phyloP scores from a whole-genome alignment of 495 filamentous ascomycete species.

The Aspergillus coremiiformis region DNA sequence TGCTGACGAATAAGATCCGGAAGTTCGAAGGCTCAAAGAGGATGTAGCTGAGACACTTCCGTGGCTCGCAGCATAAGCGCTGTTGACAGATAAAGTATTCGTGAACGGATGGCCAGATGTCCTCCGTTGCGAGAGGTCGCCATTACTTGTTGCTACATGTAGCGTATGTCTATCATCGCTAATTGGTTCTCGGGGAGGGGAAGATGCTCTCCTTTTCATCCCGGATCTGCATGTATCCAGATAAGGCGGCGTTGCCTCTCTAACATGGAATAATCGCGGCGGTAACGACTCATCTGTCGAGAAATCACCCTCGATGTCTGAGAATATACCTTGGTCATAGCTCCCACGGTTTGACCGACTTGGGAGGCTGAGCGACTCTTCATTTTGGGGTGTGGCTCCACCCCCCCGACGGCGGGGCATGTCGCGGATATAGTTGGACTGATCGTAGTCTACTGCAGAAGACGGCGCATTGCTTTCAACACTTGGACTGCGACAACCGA shows the following conservation, averaged over 20 bases:
- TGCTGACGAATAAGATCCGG: slow-evolving; percentile 67
- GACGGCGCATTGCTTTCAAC: slow-evolving; percentile 43
- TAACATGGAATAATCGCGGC: slow-evolving; percentile 53
- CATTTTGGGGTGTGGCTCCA: slow-evolving; percentile 41
- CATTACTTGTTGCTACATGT: slow-evolving; percentile 48
- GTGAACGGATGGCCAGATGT: slow-evolving; percentile 51
- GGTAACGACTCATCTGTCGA: slow-evolving; percentile 57
- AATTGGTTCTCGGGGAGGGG: slow-evolving; percentile 67
- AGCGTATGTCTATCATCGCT: slow-evolving; percentile 57
- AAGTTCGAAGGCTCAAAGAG: slow-evolving; percentile 57
- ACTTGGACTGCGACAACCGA: slow-evolving; percentile 44
- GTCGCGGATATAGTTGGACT: slow-evolving; percentile 27
- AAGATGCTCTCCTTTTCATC: slow-evolving; percentile 76
- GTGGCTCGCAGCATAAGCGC: slow-evolving; percentile 50
- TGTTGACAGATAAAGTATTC: slow-evolving; percentile 50
- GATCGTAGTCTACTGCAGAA: slow-evolving; percentile 36
- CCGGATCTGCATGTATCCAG: slow-evolving; percentile 41
- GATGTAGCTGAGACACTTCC: slow-evolving; percentile 69
- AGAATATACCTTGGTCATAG: slow-evolving; percentile 55
- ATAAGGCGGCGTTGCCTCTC: slow-evolving; percentile 45
- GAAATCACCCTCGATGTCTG: slow-evolving; percentile 58
- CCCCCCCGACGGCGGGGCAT: slow-evolving; percentile 28
- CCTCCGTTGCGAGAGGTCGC: slow-evolving; percentile 61
- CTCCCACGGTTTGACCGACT: slow-evolving; percentile 50
- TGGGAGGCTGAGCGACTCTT: slow-evolving; percentile 39